Conservation (phyloP, 768 basidiomycete species). For the Boletus eberwhitei region DNA sequence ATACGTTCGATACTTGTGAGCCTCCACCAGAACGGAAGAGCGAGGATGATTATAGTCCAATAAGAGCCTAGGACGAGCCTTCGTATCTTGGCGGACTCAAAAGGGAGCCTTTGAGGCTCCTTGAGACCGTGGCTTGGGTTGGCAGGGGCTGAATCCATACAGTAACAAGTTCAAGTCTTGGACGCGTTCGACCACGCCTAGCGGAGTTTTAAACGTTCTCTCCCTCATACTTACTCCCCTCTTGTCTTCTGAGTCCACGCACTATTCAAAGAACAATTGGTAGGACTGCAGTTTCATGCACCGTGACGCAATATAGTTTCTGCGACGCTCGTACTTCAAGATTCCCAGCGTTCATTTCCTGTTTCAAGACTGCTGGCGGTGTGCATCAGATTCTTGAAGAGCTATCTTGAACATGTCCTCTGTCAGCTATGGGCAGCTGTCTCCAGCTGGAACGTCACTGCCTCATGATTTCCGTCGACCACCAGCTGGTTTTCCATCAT, state of each 20-base stretch:
- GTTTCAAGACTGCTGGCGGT: constrained; percentile 4
- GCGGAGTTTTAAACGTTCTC: constrained; percentile 36
- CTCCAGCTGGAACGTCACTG: constrained; percentile 25
- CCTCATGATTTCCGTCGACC: constrained; percentile 29
- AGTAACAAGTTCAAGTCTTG: constrained; percentile 8
- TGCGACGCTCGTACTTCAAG: constrained; percentile 2
- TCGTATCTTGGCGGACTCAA: constrained; percentile 48
- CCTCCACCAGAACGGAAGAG: constrained; percentile 90
- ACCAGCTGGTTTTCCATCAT: constrained; percentile 19
- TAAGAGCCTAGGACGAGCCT: constrained; percentile 69
- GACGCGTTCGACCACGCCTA: constrained; percentile 5
- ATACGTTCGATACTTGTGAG: constrained; percentile 88
- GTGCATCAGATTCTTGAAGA: constrained; percentile 3
- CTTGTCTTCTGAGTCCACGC: constrained; percentile 12
- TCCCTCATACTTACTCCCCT: constrained; percentile 16
- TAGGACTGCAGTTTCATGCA: constrained; percentile 9
- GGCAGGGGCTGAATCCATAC: constrained; percentile 21
- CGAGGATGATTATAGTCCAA: constrained; percentile 72
- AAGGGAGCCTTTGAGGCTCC: constrained; percentile 51
- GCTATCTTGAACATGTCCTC: constrained; percentile 23
- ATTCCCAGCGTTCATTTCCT: constrained; percentile 1
- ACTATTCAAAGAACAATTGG: constrained; percentile 5
- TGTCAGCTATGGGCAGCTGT: constrained; percentile 24
- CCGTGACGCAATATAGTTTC: background rate
- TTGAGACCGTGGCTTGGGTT: constrained; percentile 23